Percentiles rank a stretch among this genome's conserved stretches.
Evolutionary conservation across 108 stramenopile genomes (phyloP).

Genomic region (Pseudonitzschia delicatissima): DNA sequence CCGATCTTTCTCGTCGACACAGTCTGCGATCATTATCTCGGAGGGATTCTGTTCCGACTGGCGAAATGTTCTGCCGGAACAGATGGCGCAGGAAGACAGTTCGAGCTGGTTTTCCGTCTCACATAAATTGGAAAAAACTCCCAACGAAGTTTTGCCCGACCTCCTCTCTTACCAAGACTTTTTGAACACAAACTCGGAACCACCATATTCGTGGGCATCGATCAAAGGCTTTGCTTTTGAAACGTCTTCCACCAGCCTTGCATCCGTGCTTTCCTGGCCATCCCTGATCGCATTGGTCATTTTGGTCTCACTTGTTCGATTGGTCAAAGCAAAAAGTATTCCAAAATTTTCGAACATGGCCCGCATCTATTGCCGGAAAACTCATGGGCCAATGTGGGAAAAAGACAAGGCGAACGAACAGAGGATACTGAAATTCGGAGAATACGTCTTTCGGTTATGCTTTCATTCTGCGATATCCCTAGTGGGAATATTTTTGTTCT

Average conservation of each 20-base stretch:
- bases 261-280: slow-evolving; percentile 36
- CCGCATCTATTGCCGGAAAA: slow-evolving; percentile 40
- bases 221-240: slow-evolving; percentile 47
- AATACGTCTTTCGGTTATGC: slow-evolving; percentile 80
- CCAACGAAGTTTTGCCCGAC: slow-evolving; percentile 16
- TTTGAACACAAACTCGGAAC: neutral
- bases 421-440: slow-evolving; percentile 80
- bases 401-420: slow-evolving; percentile 45
- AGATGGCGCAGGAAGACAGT: slow-evolving; percentile 10
- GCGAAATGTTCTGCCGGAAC: slow-evolving; percentile 22
- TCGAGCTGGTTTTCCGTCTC: slow-evolving; percentile 25
- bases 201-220: neutral
- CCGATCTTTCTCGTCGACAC: slow-evolving; percentile 27
- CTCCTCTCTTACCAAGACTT: slow-evolving; percentile 18
- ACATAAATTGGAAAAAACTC: slow-evolving; percentile 10
- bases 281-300: slow-evolving; percentile 30
- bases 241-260: slow-evolving; percentile 50
- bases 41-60: slow-evolving; percentile 23
- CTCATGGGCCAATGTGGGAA: slow-evolving; percentile 69
- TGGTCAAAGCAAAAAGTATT: slow-evolving; percentile 52
- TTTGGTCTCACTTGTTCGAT: slow-evolving; percentile 49
- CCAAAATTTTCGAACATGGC: slow-evolving; percentile 65
- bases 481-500: slow-evolving; percentile 61
- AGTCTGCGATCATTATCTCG: slow-evolving; percentile 27
- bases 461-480: slow-evolving; percentile 66